A percentile compares a stretch with the other conserved stretches of the same genome.
These are phyloP conservation scores for Metschnikowia shivogae DNA, from an alignment of 805 yeast species.

Conservation along the genomic window DNA sequence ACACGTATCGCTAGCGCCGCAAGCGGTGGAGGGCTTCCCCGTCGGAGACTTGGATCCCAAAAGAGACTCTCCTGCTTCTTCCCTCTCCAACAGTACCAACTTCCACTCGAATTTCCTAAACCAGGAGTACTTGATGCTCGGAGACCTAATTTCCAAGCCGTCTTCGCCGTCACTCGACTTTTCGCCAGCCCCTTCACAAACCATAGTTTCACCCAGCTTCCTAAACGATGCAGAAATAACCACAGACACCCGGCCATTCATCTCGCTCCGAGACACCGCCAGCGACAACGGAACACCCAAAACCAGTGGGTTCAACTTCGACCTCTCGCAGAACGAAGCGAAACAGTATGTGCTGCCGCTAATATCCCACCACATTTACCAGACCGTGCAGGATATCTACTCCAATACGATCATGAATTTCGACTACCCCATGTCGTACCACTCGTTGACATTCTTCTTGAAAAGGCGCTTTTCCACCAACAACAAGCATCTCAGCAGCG, in stretches of 20 bases:
- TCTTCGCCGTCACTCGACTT: constrained; percentile 35
- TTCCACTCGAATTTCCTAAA: constrained; percentile 46
- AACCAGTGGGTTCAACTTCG: constrained; percentile 12
- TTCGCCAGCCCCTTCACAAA: constrained; percentile 10
- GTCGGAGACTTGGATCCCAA: not conserved
- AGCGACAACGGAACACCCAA: constrained; percentile 7
- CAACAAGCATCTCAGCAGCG: constrained; percentile 25
- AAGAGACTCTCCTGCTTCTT: constrained; percentile 10
- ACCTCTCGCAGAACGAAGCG: constrained; percentile 10
- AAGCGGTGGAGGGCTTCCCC: not conserved
- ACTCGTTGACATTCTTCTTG: constrained; percentile 53
- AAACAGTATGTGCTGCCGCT: constrained; percentile 54
- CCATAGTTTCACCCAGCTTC: constrained; percentile 11
- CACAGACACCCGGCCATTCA: constrained; percentile 34
- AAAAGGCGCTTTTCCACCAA: constrained; percentile 54
- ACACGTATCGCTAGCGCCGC: constrained; percentile 1
- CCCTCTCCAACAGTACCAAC: constrained; percentile 14
- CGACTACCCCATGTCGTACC: constrained; percentile 62
- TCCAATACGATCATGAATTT: constrained; percentile 45
- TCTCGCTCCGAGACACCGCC: constrained; percentile 32
- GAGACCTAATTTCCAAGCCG: constrained; percentile 45
- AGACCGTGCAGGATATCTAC: constrained; percentile 49
- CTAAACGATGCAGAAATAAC: constrained; percentile 12
- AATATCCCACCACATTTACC: constrained; percentile 51
- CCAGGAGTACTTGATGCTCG: constrained; percentile 49